These are phyloP conservation scores for Wickerhamomyces alni DNA, from an alignment of 805 yeast species.

Conservation along the genomic window DNA sequence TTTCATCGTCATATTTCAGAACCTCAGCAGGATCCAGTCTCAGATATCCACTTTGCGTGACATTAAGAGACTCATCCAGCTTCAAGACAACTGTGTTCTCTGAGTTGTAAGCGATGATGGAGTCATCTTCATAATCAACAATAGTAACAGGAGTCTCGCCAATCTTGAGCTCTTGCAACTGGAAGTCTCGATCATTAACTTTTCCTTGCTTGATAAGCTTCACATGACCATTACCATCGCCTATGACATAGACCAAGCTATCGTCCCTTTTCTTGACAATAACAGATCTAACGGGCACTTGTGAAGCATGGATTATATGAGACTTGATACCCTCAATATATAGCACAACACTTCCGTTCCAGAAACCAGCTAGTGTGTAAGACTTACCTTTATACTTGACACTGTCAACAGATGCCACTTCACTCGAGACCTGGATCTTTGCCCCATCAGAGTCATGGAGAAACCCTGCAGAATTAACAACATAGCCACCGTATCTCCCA, in stretches of 20 bases:
- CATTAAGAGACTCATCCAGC: constrained; percentile 1
- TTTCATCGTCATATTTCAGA: not conserved
- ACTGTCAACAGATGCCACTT: constrained; percentile 11
- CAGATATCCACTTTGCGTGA: constrained; percentile 15
- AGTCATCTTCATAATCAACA: constrained; percentile 3
- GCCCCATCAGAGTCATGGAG: not conserved
- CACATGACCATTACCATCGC: constrained; percentile 22
- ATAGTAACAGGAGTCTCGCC: constrained; percentile 21
- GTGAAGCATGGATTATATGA: not conserved
- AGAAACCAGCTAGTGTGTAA: constrained; percentile 14
- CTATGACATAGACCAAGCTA: constrained; percentile 8
- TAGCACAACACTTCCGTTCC: constrained; percentile 18
- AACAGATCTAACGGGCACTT: constrained; percentile 14
- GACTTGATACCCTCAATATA: constrained; percentile 1
- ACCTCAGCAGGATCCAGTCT: constrained; percentile 10
- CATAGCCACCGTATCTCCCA: not conserved
- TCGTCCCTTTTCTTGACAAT: constrained; percentile 8
- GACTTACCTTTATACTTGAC: not conserved
- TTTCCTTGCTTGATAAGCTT: not conserved
- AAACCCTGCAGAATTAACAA: not conserved
- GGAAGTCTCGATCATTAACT: not conserved
- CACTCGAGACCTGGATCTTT: constrained; percentile 5
- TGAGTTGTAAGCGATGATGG: constrained; percentile 13
- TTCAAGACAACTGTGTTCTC: constrained; percentile 13
- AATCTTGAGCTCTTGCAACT: constrained; percentile 3